These are phyloP conservation scores for Senna siamea DNA, from an alignment of 306 rosid genomes.

Conservation along the genomic window DNA sequence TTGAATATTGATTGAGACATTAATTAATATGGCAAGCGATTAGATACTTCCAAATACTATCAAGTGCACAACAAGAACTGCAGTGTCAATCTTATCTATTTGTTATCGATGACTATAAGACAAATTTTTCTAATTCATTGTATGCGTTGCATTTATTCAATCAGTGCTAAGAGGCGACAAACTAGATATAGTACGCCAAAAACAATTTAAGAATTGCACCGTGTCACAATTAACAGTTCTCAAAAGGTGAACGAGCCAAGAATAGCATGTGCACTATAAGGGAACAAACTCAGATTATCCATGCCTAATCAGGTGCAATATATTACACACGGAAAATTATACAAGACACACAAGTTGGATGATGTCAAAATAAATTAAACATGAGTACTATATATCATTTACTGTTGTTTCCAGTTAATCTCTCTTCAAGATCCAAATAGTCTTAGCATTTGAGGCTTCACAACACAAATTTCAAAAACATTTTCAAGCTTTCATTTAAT, in stretches of 20 bases:
- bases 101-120: background rate
- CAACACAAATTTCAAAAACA: too few species aligned
- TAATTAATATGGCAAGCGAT: background rate
- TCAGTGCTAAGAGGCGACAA: conserved; percentile 10
- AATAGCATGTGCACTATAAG: conserved; percentile 25
- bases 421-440: background rate
- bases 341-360: background rate
- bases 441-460: background rate
- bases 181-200: conserved; percentile 3
- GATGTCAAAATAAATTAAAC: conserved; percentile 1
- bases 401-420: background rate
- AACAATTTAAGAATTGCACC: conserved; percentile 7
- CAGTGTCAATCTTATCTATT: background rate
- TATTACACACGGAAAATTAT: background rate
- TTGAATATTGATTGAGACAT: background rate
- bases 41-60: conserved; percentile 20
- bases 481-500: background rate
- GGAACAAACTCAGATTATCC: conserved; percentile 12
- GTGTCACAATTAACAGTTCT: conserved; percentile 10
- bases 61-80: conserved; percentile 9
- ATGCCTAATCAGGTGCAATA: background rate
- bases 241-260: background rate
- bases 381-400: background rate
- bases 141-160: background rate
- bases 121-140: conserved; percentile 4